Base-by-base conservation (phyloP, 2,329 filamentous ascomycete genomes). In the Penicillium sp. region DNA sequence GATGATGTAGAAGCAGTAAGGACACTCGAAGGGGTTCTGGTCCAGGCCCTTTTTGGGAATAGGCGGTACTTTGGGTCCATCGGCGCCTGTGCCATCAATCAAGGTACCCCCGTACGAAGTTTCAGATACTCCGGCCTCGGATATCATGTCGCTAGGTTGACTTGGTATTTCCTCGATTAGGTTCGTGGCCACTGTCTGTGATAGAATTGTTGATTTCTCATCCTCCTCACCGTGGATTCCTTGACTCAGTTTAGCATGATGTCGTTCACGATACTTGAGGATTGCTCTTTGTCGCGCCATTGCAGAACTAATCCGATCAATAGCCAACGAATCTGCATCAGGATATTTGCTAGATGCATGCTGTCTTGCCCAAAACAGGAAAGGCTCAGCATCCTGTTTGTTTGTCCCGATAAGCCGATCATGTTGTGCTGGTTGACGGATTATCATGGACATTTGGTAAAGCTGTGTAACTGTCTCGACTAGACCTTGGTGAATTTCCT, bases 1-100 rank as follows among this genome's bases (percentile, higher is more conserved):
- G 3, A 76, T 63, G 4, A 75, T 63, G 33, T 65, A 64, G 24
- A 65, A 75, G 43, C 75, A 78, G 7, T 74, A 75, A 0, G 71
- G 74, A 29, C 75, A 77, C 50, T 75, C 66, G 32, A 76, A 75
- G 0, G 65, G 61, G 6, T 43, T 50, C 0, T 65, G 64, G 8
- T 61, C 39, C 0, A 41, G 23, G 0, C 66, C 58, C 1, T 55
- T 52, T 0, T 30, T 30, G 12, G 65, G 67, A 4, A 70, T 68
- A 57, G 44, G 2, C 44, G 65, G 15, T 54, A 74, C 40, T 4
- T 44, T 42, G 5, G 47, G 10, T 12, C 17, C 27, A 10, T 46
- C n/a, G 4, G 10, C 7, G 13, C 24, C 32, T 39, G n/a, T 13
- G n/a, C 21, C 27, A 9, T 34, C 26, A 7, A 49, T 29, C 20